These are phyloP conservation scores for Plasmopara halstedii DNA, from an alignment of 352 stramenopile species.

Conservation along the genomic window DNA sequence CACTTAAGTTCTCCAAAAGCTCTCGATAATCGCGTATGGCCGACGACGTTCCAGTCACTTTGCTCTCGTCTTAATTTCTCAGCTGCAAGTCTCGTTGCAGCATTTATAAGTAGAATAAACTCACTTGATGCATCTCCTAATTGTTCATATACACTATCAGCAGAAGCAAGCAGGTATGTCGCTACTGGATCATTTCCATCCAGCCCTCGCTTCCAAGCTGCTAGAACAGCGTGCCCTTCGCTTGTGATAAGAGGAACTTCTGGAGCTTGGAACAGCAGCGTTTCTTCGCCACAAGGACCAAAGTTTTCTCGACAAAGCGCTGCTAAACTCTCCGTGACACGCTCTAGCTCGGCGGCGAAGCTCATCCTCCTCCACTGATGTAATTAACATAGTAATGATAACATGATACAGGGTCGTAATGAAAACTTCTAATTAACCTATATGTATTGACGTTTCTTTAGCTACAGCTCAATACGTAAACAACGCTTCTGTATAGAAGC, in stretches of 20 bases:
- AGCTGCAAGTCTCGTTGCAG: conserved; percentile 10
- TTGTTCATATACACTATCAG: conserved; percentile 39
- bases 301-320: conserved; percentile 35
- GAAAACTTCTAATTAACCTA: conserved; percentile 19
- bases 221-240: conserved; percentile 42
- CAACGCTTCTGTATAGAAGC: too few relatives aligned
- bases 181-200: conserved; percentile 22
- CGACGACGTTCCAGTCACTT: not conserved
- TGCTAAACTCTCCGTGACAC: conserved; percentile 12
- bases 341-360: conserved; percentile 7
- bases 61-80: conserved; percentile 2
- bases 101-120: conserved; percentile 53
- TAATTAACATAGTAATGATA: too few relatives aligned
- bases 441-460: conserved; percentile 27
- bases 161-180: conserved; percentile 38
- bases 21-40: conserved; percentile 19
- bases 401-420: not conserved
- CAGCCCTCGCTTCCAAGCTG: conserved; percentile 28
- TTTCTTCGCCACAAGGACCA: conserved; percentile 39
- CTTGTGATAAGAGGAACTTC: conserved; percentile 49
- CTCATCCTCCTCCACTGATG: conserved; percentile 9
- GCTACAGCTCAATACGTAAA: conserved; percentile 16
- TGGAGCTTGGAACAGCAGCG: conserved; percentile 50
- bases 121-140: conserved; percentile 44
- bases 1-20: conserved; percentile 32